phyloP scores from a whole-genome alignment of 2,329 filamentous ascomycete genomes.

The Fusarium veterinarium region DNA sequence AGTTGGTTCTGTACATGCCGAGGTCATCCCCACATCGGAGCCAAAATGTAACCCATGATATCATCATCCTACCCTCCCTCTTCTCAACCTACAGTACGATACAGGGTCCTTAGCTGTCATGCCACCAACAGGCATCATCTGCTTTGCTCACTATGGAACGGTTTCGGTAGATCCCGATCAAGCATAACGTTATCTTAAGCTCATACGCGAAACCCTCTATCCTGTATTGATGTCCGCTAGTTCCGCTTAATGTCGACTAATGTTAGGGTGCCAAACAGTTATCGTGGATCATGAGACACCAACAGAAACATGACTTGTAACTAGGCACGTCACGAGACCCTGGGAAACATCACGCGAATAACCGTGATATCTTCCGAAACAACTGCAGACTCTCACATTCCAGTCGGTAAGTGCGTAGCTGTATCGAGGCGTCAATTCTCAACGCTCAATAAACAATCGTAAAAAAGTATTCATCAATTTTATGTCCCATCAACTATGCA shows the following conservation, averaged over 20 bases:
- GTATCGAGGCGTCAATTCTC: slow-evolving; percentile 3
- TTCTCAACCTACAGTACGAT: not conserved
- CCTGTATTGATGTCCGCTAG: slow-evolving; percentile 2
- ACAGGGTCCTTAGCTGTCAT: slow-evolving; percentile 33
- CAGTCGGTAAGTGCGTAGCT: not conserved
- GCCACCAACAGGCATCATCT: slow-evolving; percentile 39
- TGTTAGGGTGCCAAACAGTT: not conserved
- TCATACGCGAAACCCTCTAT: slow-evolving; percentile 2
- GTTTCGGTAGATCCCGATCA: slow-evolving; percentile 38
- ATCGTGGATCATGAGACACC: slow-evolving; percentile 18
- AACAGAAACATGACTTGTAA: slow-evolving; percentile 24
- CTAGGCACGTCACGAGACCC: slow-evolving; percentile 26
- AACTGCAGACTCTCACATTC: slow-evolving; percentile 7
- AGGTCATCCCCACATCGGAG: slow-evolving; percentile 27
- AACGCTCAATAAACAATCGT: slow-evolving; percentile 4
- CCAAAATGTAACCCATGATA: slow-evolving; percentile 40
- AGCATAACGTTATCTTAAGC: slow-evolving; percentile 3
- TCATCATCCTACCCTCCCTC: slow-evolving; percentile 42
- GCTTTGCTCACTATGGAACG: slow-evolving; percentile 11
- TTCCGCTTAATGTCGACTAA: slow-evolving; percentile 5
- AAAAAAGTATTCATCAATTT: not conserved
- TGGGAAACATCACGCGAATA: slow-evolving; percentile 20
- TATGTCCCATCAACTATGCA: not conserved
- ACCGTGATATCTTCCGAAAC: slow-evolving; percentile 18
- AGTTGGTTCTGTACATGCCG: slow-evolving; percentile 4